Evolutionary conservation across 2,329 filamentous ascomycete species (phyloP).

Genomic region (Aspergillus sp.): DNA sequence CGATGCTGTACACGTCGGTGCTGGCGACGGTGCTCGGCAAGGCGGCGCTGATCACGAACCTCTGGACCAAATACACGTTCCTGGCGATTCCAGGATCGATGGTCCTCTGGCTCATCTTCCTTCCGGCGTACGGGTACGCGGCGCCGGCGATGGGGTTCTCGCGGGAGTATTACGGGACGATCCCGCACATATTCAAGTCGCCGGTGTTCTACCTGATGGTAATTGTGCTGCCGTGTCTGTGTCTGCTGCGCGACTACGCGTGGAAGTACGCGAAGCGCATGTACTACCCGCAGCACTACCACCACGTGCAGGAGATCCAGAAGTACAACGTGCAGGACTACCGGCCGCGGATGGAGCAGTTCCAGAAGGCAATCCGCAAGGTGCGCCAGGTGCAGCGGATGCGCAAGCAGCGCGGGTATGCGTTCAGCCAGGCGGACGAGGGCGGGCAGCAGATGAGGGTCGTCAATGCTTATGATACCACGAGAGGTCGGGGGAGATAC

Average conservation of each 20-base stretch:
- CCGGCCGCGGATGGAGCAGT: slow-evolving; percentile 96
- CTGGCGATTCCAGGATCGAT: slow-evolving; percentile 92
- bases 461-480: slow-evolving; percentile 96
- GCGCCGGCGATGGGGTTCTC: slow-evolving; percentile 76
- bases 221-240: slow-evolving; percentile 68
- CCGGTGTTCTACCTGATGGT: slow-evolving; percentile 88
- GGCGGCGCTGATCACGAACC: slow-evolving; percentile 86
- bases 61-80: slow-evolving; percentile 98
- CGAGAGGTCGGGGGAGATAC: slow-evolving; percentile 78
- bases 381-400: slow-evolving; percentile 96
- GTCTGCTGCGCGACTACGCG: slow-evolving; percentile 76
- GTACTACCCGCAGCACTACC: slow-evolving; percentile 92
- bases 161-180: slow-evolving; percentile 72
- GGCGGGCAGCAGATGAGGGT: slow-evolving; percentile 84
- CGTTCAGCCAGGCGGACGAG: slow-evolving; percentile 95
- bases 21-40: slow-evolving; percentile 89
- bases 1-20: slow-evolving; percentile 87
- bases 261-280: slow-evolving; percentile 98
- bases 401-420: slow-evolving; percentile 97
- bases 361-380: slow-evolving; percentile 98
- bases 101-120: slow-evolving; percentile 80
- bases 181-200: slow-evolving; percentile 69
- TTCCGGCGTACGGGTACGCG: slow-evolving; percentile 77
- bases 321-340: slow-evolving; percentile 99
- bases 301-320: slow-evolving; percentile 98